phyloP scores from a whole-genome alignment of 441 rosid species.

The Pelargonium hybrid region DNA sequence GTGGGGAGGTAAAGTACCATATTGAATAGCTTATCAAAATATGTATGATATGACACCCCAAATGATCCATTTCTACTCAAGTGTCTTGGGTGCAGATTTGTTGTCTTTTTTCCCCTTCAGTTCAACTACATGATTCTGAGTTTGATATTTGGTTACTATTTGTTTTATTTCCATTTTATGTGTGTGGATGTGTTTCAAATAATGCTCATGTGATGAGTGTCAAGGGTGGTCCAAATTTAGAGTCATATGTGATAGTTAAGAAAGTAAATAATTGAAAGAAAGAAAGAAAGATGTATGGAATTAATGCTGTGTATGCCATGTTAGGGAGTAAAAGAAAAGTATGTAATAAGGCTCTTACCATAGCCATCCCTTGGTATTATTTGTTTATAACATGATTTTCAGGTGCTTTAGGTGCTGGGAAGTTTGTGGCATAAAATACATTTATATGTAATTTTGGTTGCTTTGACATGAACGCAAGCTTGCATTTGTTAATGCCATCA shows the following conservation, averaged over 20 bases:
- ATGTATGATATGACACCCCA: conserved; percentile 5
- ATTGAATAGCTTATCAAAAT: neutral
- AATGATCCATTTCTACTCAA: neutral
- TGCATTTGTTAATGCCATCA: neutral
- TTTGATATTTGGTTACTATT: neutral
- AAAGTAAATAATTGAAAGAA: too few relatives aligned
- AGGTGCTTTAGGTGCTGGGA: neutral
- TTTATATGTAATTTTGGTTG: neutral
- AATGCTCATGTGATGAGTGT: neutral
- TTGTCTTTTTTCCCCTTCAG: neutral
- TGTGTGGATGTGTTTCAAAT: neutral
- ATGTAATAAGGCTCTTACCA: neutral
- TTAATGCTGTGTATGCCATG: too few relatives aligned
- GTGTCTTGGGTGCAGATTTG: neutral
- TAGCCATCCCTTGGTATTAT: neutral
- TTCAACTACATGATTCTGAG: neutral
- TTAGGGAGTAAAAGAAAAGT: neutral
- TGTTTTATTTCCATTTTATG: neutral
- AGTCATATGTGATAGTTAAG: neutral
- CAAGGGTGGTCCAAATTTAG: neutral
- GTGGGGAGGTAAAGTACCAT: conserved; percentile 69
- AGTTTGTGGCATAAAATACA: neutral
- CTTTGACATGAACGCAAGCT: neutral
- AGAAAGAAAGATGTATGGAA: too few relatives aligned
- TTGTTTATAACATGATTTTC: neutral